Evolutionary conservation across 768 basidiomycete genomes (phyloP), one percentile per base, ranked within the genome.

Genomic region (Lentinula sp.): DNA sequence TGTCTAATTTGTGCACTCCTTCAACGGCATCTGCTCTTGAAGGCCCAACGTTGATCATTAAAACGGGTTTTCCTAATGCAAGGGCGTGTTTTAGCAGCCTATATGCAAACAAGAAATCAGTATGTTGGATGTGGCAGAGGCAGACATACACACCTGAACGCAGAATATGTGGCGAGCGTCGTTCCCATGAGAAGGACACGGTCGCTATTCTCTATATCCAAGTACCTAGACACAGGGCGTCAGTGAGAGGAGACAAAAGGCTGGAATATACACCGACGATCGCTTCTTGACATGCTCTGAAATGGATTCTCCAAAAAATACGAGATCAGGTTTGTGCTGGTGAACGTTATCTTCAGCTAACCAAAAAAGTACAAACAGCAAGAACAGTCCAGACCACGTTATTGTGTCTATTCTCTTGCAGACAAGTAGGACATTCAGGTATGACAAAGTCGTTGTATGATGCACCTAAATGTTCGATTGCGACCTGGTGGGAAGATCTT

Each of bases 221-320:
- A 68, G 66, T 82, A 86, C 32, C 91, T 91, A 62, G 10, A 35
- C 36, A 13, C 2, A 39, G 8, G 35, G 8, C 33, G n/a, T 18
- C 18, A 51, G 33, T 6, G 18, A 15, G 32, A 42, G 6, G 20
- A 12, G 28, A 36, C 37, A 20, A 59, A 56, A 23, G 48, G 62
- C 37, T 57, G 41, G 59, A 16, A 42, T 60, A 51, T 36, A 18
- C 28, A 70, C 88, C 69, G 70, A 92, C 90, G 94, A 93, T 67
- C 82, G 79, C 48, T 87, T 82, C 69, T 83, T 89, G 55, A 90
- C 79, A 39, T 74, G 62, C 23, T 78, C 70, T 9, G 85, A 78
- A 65, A 98, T 91, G 0, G 92, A 90, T 74, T 96, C 95, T 36
- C 95, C 95, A 67, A 95, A 95, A 70, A 95, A 95, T 9, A 92